Evolutionary conservation across 2,329 filamentous ascomycete genomes (phyloP), one percentile per base, ranked within the genome.

Genomic region (Monosporascus sp.): DNA sequence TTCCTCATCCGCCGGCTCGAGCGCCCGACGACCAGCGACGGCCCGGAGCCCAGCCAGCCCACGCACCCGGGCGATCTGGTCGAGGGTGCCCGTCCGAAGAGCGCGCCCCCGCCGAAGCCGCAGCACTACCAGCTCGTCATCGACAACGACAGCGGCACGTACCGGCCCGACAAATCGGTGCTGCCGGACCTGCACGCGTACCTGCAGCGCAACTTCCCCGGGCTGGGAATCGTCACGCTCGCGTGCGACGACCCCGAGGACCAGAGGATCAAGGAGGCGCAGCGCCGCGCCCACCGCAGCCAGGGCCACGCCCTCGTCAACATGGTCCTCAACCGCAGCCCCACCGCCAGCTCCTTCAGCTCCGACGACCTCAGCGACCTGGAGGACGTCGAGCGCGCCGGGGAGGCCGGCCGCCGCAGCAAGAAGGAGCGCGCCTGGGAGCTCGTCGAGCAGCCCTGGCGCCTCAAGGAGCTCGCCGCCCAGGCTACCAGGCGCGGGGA

Each of bases 141-240:
- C 65, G 93, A 97, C 74, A 97, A 97, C 65, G 93, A 96, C 70
- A 90, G 86, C 51, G 93, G 93, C 11, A 97, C 93, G 0, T 97
- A 97, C 69, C 83, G 93, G 0, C 93, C 93, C 0, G 90, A 95
- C 65, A 87, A 88, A 52, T 79, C 85, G 11, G 77, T 89, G 9
- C 79, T 97, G 1, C 88, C 89, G 0, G 68, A 85, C 1, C 76
- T 97, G 1, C 84, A 86, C 50, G 65, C 76, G 11, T 96, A 90
- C 65, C 72, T 97, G 2, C 74, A 85, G 35, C 70, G 69, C 24
- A 90, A 93, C 60, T 84, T 97, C 36, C 89, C 89, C 0, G 90
- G 89, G 0, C 73, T 97, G 1, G 83, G 87, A 50, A 76, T 96
- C 46, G 76, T 85, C 0, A 83, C 83, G 0, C 81, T 93, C 61